Evolutionary conservation across 257 asterid genomes (phyloP), one percentile per base, ranked within the genome.

Genomic region (Rhazya stricta): DNA sequence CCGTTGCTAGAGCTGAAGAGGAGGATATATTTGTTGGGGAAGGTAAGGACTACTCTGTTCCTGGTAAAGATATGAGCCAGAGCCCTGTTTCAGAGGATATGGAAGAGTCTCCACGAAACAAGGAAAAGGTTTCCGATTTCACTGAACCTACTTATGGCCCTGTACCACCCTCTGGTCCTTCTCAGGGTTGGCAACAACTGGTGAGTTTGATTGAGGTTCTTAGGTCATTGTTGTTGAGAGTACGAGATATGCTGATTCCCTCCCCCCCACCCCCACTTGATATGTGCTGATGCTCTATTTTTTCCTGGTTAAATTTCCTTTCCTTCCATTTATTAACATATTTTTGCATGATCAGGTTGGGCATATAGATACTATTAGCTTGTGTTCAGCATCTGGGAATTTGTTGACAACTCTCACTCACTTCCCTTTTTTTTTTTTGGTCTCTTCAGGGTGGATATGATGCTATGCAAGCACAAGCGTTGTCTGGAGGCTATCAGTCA

Each of bases 61-160:
- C 97, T 21, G 83, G 90, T 84, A 89, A 85, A 85, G 99, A 92
- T 81, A 87, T 89, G 93, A 91, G 87, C 89, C 96, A 91, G 83
- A 92, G 98, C 79, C 99, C 99, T 70, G 63, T 91, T 75, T 92
- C 96, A 3, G 98, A 95, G 89, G 98, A 95, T 79, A 95, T 95
- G 99, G 97, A 95, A 83, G 99, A 95, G 84, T 95, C 98, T 82
- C 99, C 99, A 76, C 91, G 96, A 73, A 89, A 86, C 82, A 93
- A 88, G 79, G 99, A 90, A 85, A 89, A 82, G 81, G 65, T 85
- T 42, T 69, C 94, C 72, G 88, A 89, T 86, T 88, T 90, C 67
- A 74, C 77, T 69, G 96, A 91, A 86, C 94, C 98, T 66, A 85
- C 89, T n/a, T 95, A 92, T 81, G 99, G 96, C 72, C 98, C 99